phyloP scores from a whole-genome alignment of 1,284 basidiomycete species.

The Cutaneotrichosporon dermatis region DNA sequence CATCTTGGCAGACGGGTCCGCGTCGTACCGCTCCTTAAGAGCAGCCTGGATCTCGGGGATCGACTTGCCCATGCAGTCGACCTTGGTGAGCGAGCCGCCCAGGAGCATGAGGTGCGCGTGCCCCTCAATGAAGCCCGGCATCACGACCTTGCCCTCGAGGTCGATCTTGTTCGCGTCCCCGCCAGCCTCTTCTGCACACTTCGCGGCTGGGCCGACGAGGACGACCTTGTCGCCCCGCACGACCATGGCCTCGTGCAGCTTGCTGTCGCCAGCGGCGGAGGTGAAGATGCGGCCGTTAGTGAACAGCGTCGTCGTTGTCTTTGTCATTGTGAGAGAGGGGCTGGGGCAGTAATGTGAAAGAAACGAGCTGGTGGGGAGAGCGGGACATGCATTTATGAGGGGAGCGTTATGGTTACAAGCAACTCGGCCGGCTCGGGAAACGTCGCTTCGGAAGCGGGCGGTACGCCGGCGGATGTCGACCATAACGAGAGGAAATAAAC shows the following conservation, averaged over 20 bases:
- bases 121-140: slow-evolving; percentile 35
- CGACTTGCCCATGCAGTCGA: slow-evolving; percentile 19
- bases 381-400: no score
- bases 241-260: slow-evolving; percentile 26
- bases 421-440: no score
- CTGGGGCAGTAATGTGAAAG: no score
- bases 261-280: slow-evolving; percentile 13
- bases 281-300: slow-evolving; percentile 34
- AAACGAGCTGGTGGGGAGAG: no score
- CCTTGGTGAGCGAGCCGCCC: slow-evolving; percentile 24
- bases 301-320: slow-evolving; percentile 11
- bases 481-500: no score
- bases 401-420: no score
- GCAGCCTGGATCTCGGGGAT: slow-evolving; percentile 20
- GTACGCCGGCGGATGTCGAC: no score
- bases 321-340: neutral
- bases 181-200: neutral
- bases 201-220: slow-evolving; percentile 15
- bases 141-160: slow-evolving; percentile 23
- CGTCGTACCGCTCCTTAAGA: slow-evolving; percentile 5
- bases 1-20: slow-evolving; percentile 10
- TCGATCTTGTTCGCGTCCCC: slow-evolving; percentile 10
- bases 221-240: slow-evolving; percentile 19
- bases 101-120: slow-evolving; percentile 34
- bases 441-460: no score